Conservation (phyloP, 306 rosid genomes). For the Sphenostylis stenocarpa region DNA sequence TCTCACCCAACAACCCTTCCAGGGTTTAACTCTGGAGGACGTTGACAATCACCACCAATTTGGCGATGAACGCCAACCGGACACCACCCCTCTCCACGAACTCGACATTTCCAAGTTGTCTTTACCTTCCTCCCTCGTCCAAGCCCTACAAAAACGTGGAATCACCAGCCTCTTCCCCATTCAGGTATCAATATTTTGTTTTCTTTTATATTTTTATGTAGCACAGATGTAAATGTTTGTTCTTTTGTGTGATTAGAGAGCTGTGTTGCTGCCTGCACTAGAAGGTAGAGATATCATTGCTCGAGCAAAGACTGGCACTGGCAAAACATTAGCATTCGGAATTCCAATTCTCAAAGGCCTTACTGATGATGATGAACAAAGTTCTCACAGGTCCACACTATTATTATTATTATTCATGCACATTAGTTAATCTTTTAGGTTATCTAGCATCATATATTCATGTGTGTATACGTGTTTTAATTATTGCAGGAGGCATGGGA, state of each 20-base stretch:
- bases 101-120: constrained; percentile 66
- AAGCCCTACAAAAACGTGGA: constrained; percentile 66
- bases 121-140: constrained; percentile 60
- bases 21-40: constrained; percentile 46
- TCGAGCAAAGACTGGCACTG: constrained; percentile 95
- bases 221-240: neutral
- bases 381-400: constrained; percentile 47
- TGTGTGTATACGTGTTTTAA: neutral
- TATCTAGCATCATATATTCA: neutral
- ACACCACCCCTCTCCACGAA: constrained; percentile 35
- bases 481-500: constrained; percentile 62
- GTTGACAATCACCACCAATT: neutral
- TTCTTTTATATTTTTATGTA: neutral
- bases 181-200: constrained; percentile 45
- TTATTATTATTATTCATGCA: neutral
- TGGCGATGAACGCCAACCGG: constrained; percentile 27
- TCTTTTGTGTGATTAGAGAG: constrained; percentile 56
- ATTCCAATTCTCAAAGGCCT: constrained; percentile 76
- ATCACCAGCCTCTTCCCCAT: constrained; percentile 82
- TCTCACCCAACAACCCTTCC: constrained; percentile 64
- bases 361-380: constrained; percentile 51
- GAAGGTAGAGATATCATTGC: constrained; percentile 91
- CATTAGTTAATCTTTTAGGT: neutral
- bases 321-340: constrained; percentile 93
- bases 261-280: constrained; percentile 81